Evolutionary conservation across 2,329 filamentous ascomycete genomes (phyloP).

Genomic region (Colletotrichum godetiae): DNA sequence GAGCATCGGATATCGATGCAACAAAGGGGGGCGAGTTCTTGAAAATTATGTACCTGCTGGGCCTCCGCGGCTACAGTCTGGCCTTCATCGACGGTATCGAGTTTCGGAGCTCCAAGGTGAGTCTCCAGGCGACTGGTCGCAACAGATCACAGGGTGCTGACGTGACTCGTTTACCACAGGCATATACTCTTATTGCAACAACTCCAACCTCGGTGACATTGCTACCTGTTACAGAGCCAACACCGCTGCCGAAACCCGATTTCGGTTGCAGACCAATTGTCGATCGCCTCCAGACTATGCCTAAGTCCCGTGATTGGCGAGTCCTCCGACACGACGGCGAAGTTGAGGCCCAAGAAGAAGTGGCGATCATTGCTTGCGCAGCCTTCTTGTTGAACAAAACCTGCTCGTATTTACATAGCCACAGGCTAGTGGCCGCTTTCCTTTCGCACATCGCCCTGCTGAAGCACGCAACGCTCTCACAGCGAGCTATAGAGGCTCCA

Average conservation of each 20-base stretch:
- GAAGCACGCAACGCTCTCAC: neutral
- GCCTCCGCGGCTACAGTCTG: conserved; percentile 67
- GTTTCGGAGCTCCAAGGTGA: conserved; percentile 72
- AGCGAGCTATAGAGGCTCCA: neutral
- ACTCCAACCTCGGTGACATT: neutral
- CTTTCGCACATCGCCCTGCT: conserved; percentile 12
- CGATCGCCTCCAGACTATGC: neutral
- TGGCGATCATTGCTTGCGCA: conserved; percentile 8
- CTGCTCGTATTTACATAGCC: neutral
- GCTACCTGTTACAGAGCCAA: neutral
- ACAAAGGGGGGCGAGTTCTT: conserved; percentile 42
- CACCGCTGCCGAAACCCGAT: neutral
- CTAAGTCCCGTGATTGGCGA: neutral
- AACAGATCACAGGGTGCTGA: neutral
- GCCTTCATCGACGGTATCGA: conserved; percentile 73
- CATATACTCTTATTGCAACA: conserved; percentile 5
- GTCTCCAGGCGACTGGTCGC: neutral
- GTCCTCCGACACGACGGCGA: neutral
- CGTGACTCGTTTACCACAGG: neutral
- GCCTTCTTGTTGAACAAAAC: neutral
- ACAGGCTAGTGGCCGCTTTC: conserved; percentile 10
- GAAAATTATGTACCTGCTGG: conserved; percentile 65
- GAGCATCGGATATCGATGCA: neutral
- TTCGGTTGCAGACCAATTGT: neutral
- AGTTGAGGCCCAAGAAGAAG: neutral